These are phyloP conservation scores for Geosiphon pyriformis DNA, from an alignment of 192 early-diverging fungal species.

Conservation along the genomic window DNA sequence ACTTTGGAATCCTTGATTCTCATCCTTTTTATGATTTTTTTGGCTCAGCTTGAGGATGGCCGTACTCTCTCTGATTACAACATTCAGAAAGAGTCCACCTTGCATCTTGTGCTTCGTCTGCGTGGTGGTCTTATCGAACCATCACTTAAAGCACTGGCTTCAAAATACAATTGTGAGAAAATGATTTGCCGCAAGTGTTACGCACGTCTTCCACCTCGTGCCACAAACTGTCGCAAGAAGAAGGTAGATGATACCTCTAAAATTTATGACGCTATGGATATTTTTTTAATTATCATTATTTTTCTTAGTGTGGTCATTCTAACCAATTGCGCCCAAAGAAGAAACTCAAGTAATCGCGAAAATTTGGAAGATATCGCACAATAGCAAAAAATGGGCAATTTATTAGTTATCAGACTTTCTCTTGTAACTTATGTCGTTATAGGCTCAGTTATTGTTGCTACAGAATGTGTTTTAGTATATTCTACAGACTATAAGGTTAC, in stretches of 20 bases:
- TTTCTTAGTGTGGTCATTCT: constrained; percentile 87
- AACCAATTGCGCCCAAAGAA: constrained; percentile 99
- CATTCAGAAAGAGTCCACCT: constrained; percentile 99
- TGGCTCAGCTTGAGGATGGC: constrained; percentile 88
- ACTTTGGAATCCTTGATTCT: neutral
- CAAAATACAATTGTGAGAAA: constrained; percentile 99
- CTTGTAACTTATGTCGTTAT: no score
- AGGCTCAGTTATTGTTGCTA: no score
- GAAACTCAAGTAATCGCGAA: constrained; percentile 77
- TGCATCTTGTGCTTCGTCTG: constrained; percentile 93
- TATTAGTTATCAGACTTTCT: no score
- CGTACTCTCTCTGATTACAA: constrained; percentile 98
- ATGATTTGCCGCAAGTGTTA: constrained; percentile 99
- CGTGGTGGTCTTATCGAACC: constrained; percentile 98
- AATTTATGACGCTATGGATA: neutral
- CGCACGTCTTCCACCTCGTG: constrained; percentile 97
- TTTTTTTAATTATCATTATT: neutral
- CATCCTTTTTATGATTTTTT: neutral
- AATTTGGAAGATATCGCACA: no score
- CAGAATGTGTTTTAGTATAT: neutral
- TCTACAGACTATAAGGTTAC: no score
- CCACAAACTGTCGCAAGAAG: constrained; percentile 99
- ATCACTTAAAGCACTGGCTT: constrained; percentile 95
- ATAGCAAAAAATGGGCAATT: no score
- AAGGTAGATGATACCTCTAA: constrained; percentile 39